Evolutionary conservation across 179 eudicot species (phyloP), one percentile per base, ranked within the genome.

Genomic region (Beta macrorhiza): DNA sequence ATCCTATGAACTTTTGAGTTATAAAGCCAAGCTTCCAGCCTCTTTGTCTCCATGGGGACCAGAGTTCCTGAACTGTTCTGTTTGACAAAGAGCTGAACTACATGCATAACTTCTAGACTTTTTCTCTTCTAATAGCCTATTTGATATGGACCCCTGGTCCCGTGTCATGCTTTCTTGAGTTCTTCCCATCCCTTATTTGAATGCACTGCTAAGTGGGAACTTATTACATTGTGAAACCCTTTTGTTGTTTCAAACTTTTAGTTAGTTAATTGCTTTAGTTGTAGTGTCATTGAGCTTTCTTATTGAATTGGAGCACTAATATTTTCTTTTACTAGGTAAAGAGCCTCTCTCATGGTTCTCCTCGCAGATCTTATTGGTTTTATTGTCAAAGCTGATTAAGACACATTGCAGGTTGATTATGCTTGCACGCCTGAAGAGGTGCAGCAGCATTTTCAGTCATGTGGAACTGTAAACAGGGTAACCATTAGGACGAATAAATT

Each of bases 381-480:
- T 44, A 51, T 72, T 72, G 9, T 70, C 22, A 62, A 58, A 51
- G 37, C 79, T 78, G 83, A 80, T 42, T 32, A 70, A 61, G 56
- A 25, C 45, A 29, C 74, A 37, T 79, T 78, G 76, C 80, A 90
- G 93, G 93, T 90, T 82, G 93, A 90, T 84, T 89, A 90, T 80
- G 85, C 92, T 67, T 90, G 93, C 79, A 90, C 93, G 4, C 93
- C 92, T 67, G 92, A 89, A 83, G 91, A 88, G 81, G 91, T 90
- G 72, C 92, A 90, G 81, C 92, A 88, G 80, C 91, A 90, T 82
- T 90, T 90, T 81, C 90, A 85, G 85, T 75, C 88, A 47, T 88
- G 93, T 84, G 93, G 93, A 69, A 89, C 90, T 7, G 90, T 90
- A 67, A 90, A 90, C 78, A 87, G 92, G 67, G 92, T 89, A 64